Evolutionary conservation across 2,329 filamentous ascomycete genomes (phyloP).

Genomic region (Aspergillus sclerotialis): DNA sequence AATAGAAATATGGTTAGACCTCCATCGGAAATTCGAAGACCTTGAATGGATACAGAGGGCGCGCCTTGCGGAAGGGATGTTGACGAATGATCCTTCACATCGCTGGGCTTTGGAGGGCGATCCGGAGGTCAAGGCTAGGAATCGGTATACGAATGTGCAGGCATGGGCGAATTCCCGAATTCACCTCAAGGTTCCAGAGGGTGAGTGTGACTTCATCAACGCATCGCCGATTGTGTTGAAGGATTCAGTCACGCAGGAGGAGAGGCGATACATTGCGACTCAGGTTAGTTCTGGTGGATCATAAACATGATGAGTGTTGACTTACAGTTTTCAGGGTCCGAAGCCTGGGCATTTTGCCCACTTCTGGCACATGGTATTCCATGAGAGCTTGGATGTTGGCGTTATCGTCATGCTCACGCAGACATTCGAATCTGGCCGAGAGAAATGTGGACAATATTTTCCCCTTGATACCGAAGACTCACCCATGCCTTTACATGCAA

Average conservation of each 20-base stretch:
- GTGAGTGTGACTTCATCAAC: constrained; percentile 72
- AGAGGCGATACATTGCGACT: constrained; percentile 75
- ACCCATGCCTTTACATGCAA: constrained; percentile 36
- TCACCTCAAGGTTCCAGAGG: constrained; percentile 68
- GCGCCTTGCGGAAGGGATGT: constrained; percentile 43
- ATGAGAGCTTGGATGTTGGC: constrained; percentile 65
- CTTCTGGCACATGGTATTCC: constrained; percentile 93
- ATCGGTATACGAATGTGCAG: constrained; percentile 85
- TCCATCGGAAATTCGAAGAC: constrained; percentile 54
- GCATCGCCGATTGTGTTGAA: constrained; percentile 63
- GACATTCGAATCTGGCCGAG: constrained; percentile 66
- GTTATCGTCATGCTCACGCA: constrained; percentile 95
- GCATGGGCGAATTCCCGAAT: constrained; percentile 85
- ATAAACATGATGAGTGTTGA: not conserved
- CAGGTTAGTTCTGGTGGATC: constrained; percentile 45
- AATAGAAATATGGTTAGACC: constrained; percentile 37
- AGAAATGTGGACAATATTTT: constrained; percentile 90
- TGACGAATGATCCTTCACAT: constrained; percentile 41
- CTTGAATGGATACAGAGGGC: constrained; percentile 55
- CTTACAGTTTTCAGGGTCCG: constrained; percentile 53
- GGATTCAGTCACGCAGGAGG: constrained; percentile 41
- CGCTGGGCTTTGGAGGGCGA: constrained; percentile 54
- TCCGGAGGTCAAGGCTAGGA: constrained; percentile 55
- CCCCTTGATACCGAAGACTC: constrained; percentile 52
- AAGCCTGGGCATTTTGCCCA: constrained; percentile 69